Conservation (phyloP, 768 basidiomycete species). For the Suillus subalutaceus region DNA sequence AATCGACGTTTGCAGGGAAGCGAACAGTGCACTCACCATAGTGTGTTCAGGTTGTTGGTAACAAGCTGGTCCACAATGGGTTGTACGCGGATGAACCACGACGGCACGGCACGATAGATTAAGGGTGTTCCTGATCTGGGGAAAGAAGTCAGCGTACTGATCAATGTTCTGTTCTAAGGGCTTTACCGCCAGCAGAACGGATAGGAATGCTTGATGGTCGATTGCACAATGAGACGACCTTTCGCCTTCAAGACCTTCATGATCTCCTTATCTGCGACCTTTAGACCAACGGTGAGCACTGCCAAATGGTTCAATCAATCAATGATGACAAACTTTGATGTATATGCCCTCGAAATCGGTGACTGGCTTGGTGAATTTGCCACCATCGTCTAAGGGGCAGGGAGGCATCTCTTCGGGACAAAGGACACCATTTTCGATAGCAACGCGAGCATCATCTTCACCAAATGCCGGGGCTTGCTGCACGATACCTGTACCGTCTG, state of each 20-base stretch:
- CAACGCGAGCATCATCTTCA: constrained; percentile 97
- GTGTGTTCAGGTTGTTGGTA: constrained; percentile 84
- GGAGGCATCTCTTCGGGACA: constrained; percentile 91
- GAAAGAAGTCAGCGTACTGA: background rate
- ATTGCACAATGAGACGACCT: constrained; percentile 86
- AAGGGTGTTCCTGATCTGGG: constrained; percentile 90
- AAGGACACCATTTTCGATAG: constrained; percentile 82
- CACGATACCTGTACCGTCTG: constrained; percentile 96
- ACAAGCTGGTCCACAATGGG: constrained; percentile 86
- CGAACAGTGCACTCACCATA: constrained; percentile 62
- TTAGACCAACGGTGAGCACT: constrained; percentile 11
- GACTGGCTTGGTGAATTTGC: constrained; percentile 86
- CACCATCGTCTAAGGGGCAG: constrained; percentile 91
- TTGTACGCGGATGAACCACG: constrained; percentile 93
- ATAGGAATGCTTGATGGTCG: constrained; percentile 87
- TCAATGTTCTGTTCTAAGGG: background rate
- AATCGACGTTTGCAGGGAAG: constrained; percentile 8
- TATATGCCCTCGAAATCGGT: constrained; percentile 86
- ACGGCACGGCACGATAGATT: constrained; percentile 94
- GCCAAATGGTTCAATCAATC: background rate
- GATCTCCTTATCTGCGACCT: constrained; percentile 94
- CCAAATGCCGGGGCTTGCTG: constrained; percentile 99
- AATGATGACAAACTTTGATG: constrained; percentile 69
- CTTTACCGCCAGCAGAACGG: constrained; percentile 94
- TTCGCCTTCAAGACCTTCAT: constrained; percentile 88